Evolutionary conservation across 441 rosid species (phyloP).

Genomic region (Gossypium trilobum): DNA sequence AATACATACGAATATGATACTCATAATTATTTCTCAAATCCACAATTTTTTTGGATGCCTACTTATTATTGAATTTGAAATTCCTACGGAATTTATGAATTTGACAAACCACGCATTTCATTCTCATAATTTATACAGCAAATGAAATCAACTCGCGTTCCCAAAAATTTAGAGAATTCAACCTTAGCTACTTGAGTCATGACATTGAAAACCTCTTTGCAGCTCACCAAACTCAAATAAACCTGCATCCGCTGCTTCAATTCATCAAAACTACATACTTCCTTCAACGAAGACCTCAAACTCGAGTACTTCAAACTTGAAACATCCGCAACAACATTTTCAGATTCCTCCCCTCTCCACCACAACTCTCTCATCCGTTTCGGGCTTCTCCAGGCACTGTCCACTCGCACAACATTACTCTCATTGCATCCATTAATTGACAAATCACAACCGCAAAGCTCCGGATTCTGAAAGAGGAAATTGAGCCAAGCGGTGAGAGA

Average conservation of each 20-base stretch:
- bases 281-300: constrained; percentile 49
- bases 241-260: constrained; percentile 55
- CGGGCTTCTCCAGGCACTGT: constrained; percentile 50
- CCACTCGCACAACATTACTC: constrained; percentile 29
- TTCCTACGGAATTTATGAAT: no score
- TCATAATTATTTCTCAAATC: no score
- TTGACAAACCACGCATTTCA: no score
- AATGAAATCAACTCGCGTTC: no score
- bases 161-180: background rate
- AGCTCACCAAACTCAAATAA: constrained; percentile 49
- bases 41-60: no score
- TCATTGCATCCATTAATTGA: constrained; percentile 13
- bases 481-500: constrained; percentile 81
- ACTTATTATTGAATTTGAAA: no score
- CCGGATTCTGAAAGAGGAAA: constrained; percentile 59
- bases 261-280: constrained; percentile 80
- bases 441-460: constrained; percentile 47
- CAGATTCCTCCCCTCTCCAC: constrained; percentile 38
- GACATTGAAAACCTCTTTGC: constrained; percentile 57
- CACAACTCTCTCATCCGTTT: constrained; percentile 45
- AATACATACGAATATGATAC: no score
- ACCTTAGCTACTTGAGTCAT: constrained; percentile 71
- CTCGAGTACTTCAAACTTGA: constrained; percentile 28
- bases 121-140: no score
- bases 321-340: constrained; percentile 20